Evolutionary conservation across 495 filamentous ascomycete genomes (phyloP), one percentile per base, ranked within the genome.

Genomic region (Aspergillus ellipticus): DNA sequence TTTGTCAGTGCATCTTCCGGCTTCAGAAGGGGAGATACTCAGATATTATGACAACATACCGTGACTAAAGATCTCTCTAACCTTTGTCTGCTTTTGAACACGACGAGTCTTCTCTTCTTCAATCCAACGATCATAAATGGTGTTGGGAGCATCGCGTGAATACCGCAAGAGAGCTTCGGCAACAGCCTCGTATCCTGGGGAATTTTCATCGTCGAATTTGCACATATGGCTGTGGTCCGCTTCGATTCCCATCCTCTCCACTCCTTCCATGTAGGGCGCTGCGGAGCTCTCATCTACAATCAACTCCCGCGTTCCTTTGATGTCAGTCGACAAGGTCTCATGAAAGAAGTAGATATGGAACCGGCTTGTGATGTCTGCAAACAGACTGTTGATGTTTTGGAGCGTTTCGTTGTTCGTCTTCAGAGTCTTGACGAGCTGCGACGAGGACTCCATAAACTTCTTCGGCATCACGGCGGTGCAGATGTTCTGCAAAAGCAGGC

Each of bases 161-260:
- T 89, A 96, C 17, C 88, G 80, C 37, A 83, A 76, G 11, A 96
- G 73, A 0, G 86, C 85, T 29, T 86, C 88, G 1, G 85, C 84
- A 13, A 96, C 79, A 16, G 85, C 84, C 42, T 85, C 79, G 60
- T 86, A 96, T 1, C 90, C 90, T 0, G 90, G 85, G 0, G 89
- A 78, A 53, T 76, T 82, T 19, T 83, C 80, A 58, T 82, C 84
- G 28, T 88, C 85, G 57, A 94, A 96, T 63, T 90, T 94, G 75
- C 85, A 91, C 89, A 96, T 94, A 33, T 82, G 79, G n/a, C 85
- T 87, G 66, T 96, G 90, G n/a, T 83, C 86, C 1, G 88, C 85
- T 59, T 92, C 87, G 45, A 96, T 90, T 13, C 87, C 86, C 61
- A 86, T 89, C 45, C 87, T 85, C 52, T 85, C 84, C 0, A 89